phyloP scores from a whole-genome alignment of 2,329 filamentous ascomycete genomes.

The Beauveria medogensis region DNA sequence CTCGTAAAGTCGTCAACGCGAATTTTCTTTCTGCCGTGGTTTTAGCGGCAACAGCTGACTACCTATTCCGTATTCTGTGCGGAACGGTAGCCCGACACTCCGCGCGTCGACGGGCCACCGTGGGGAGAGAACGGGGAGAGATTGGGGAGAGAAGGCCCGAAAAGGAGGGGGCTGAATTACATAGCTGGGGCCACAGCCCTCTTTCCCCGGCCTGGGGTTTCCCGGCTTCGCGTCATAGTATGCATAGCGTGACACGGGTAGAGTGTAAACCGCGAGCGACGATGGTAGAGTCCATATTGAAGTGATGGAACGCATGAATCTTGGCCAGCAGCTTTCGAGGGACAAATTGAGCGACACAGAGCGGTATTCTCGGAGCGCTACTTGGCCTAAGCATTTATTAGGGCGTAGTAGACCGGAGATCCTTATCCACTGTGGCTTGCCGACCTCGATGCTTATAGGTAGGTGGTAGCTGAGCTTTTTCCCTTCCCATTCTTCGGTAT shows the following conservation, averaged over 20 bases:
- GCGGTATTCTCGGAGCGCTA: neutral
- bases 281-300: neutral
- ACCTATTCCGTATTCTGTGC: neutral
- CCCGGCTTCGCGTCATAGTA: neutral
- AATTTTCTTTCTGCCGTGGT: neutral
- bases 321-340: neutral
- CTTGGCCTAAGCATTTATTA: neutral
- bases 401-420: neutral
- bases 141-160: slow-evolving; percentile 10
- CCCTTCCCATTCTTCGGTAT: neutral
- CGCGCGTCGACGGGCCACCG: neutral
- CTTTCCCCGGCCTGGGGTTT: neutral
- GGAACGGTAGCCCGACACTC: slow-evolving; percentile 4
- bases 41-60: neutral
- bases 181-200: neutral
- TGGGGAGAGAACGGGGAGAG: slow-evolving; percentile 1
- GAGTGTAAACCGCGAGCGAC: neutral
- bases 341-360: neutral
- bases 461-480: neutral
- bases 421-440: slow-evolving; percentile 7
- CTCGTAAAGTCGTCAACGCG: neutral
- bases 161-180: neutral
- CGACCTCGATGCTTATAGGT: neutral
- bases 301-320: neutral
- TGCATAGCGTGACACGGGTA: neutral